Base-by-base conservation (phyloP, 495 filamentous ascomycete genomes). In the Rusavskia elegans region DNA sequence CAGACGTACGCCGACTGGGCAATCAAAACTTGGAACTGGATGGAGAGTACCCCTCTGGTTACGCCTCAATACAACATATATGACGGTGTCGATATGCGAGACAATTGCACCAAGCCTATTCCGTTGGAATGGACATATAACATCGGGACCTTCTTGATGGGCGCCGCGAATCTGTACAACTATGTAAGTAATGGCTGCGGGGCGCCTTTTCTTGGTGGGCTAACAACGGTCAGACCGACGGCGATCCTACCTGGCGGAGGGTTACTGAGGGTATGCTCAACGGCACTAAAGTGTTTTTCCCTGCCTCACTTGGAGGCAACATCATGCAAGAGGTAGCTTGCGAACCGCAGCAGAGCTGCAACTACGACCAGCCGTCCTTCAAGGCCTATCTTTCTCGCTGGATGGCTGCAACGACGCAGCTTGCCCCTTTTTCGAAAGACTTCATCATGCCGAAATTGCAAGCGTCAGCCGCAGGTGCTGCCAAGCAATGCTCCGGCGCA, bases 351-450 rank as follows among this genome's bases (percentile, higher is more conserved):
- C 61, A 68, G 45, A 68, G 59, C 0, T 88, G 85, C 65, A 74
- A 88, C 59, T 61, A 76, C 50, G 85, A 90, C 65, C 82, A 87
- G 59, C 78, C 81, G 48, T 78, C 79, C 23, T 92, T 93, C 75
- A 90, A 90, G 61, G 84, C 83, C 5, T 84, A 87, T 57, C 70
- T 88, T 8, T 69, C 82, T 7, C 76, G 81, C 6, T 90, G 85
- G 83, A 77, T 95, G 68, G 79, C 82, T 1, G 73, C 78, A 7
- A 78, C 81, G 5, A 79, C 80, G 0, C 79, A 87, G 53, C 73
- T 89, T 1, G 68, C 70, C 13, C 71, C 71, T 5, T 83, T 75
- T 59, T 85, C 80, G 2, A 70, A 65, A 41, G 55, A 68, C 39
- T 60, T 64, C 11, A 79, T 93, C 61, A 74, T 82, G 62, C 76